These are phyloP conservation scores for Mucor indicus DNA, from an alignment of 371 early-diverging fungal genomes.

Conservation along the genomic window DNA sequence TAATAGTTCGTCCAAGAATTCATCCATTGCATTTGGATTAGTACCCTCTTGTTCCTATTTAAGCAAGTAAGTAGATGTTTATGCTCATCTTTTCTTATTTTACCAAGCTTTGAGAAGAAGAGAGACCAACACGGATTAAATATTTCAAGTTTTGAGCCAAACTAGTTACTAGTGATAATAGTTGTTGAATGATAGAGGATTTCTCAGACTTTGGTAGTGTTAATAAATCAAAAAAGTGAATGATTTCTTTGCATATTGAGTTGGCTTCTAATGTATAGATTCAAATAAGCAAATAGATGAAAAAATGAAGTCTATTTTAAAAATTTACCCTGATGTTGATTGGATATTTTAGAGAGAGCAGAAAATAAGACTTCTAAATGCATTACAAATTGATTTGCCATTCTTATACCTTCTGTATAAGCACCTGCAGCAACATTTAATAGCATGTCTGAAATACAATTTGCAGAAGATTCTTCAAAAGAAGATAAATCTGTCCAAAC, in stretches of 20 bases:
- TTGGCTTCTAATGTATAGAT: conserved; percentile 66
- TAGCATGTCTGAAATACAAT: conserved; percentile 95
- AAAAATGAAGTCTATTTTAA: not conserved
- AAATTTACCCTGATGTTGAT: conserved; percentile 17
- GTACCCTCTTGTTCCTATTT: conserved; percentile 30
- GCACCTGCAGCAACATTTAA: conserved; percentile 84
- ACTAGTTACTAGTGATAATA: conserved; percentile 84
- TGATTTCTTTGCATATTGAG: conserved; percentile 24
- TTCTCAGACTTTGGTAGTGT: conserved; percentile 55
- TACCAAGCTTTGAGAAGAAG: conserved; percentile 83
- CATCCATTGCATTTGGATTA: conserved; percentile 38
- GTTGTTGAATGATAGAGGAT: conserved; percentile 76
- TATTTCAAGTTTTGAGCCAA: conserved; percentile 46
- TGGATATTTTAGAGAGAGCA: conserved; percentile 71
- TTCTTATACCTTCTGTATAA: conserved; percentile 79
- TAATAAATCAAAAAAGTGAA: conserved; percentile 44
- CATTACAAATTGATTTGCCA: conserved; percentile 85
- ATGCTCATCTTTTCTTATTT: not conserved
- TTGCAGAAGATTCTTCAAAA: conserved; percentile 95
- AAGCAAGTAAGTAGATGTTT: not conserved
- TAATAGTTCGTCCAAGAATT: conserved; percentile 55
- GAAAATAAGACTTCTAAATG: conserved; percentile 89
- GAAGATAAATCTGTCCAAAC: conserved; percentile 91
- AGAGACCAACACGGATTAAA: conserved; percentile 80
- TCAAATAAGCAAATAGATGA: not conserved